phyloP scores from a whole-genome alignment of 139 green algal species.

The Limnomonas spitsbergensis region DNA sequence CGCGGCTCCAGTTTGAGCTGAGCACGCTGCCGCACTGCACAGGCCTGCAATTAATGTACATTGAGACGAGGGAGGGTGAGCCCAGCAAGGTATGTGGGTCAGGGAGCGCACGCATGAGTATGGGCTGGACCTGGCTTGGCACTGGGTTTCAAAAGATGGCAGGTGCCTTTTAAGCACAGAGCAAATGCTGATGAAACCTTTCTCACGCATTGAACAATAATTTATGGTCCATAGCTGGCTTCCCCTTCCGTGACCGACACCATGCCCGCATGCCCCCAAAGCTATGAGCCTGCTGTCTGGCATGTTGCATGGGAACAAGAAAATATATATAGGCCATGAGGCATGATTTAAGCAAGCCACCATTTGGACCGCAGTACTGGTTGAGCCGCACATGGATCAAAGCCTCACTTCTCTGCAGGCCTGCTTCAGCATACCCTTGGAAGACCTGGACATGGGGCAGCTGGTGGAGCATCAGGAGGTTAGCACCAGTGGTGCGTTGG shows the following conservation, averaged over 20 bases:
- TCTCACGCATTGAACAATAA: too few species aligned
- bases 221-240: too few species aligned
- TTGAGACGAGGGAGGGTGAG: neutral
- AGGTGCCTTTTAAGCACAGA: neutral
- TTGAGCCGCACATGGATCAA: neutral
- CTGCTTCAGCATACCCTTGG: neutral
- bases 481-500: neutral
- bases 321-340: too few species aligned
- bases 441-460: neutral
- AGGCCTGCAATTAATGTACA: neutral
- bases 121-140: neutral
- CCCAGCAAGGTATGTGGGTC: slow-evolving; percentile 4
- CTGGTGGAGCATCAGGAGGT: neutral
- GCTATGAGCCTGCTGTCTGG: too few species aligned
- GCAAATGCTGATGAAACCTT: too few species aligned
- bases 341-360: too few species aligned
- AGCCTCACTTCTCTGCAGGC: neutral
- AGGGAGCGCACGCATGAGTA: neutral
- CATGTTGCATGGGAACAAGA: too few species aligned
- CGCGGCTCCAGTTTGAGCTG: slow-evolving; percentile 11
- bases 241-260: too few species aligned
- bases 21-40: neutral
- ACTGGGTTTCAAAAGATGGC: neutral
- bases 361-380: too few species aligned
- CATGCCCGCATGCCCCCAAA: too few species aligned